Conservation (phyloP, 148 eudicot genomes). For the Chenopodium quinoa region DNA sequence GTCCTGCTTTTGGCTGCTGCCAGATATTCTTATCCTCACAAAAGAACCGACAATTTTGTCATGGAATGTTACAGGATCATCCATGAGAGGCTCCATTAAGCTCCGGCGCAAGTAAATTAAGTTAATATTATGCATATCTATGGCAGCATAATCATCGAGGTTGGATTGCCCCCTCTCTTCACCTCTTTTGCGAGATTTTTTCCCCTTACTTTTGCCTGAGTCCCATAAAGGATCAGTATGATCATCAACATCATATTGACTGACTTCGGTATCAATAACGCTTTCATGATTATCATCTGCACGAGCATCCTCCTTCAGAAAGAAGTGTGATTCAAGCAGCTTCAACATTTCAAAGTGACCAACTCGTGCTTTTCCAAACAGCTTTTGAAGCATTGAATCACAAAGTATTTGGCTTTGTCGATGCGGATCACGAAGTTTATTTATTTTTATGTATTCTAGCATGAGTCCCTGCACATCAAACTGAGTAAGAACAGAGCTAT, state of each 20-base stretch:
- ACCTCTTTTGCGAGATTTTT: slow-evolving; percentile 62
- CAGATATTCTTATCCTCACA: slow-evolving; percentile 94
- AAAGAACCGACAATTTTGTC: slow-evolving; percentile 81
- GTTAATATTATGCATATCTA: slow-evolving; percentile 86
- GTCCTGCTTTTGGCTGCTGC: slow-evolving; percentile 83
- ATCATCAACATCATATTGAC: slow-evolving; percentile 61
- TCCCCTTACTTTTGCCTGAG: slow-evolving; percentile 60
- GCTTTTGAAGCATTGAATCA: slow-evolving; percentile 77
- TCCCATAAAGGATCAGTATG: slow-evolving; percentile 42
- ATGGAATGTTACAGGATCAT: slow-evolving; percentile 64
- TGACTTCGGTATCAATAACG: slow-evolving; percentile 61
- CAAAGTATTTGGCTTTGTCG: slow-evolving; percentile 87
- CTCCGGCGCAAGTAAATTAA: slow-evolving; percentile 80
- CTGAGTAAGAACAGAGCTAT: slow-evolving; percentile 64
- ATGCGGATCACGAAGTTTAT: slow-evolving; percentile 95
- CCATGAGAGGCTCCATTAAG: slow-evolving; percentile 85
- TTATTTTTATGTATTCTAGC: slow-evolving; percentile 82
- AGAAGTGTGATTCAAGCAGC: slow-evolving; percentile 90
- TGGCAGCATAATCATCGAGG: slow-evolving; percentile 93
- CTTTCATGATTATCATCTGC: slow-evolving; percentile 77
- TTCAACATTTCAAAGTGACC: slow-evolving; percentile 99
- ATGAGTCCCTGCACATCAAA: slow-evolving; percentile 89
- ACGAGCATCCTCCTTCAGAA: slow-evolving; percentile 64
- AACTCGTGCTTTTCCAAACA: slow-evolving; percentile 90
- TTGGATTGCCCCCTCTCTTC: slow-evolving; percentile 69